phyloP scores from a whole-genome alignment of 2,329 filamentous ascomycete species.

The Aspergillus texensis region DNA sequence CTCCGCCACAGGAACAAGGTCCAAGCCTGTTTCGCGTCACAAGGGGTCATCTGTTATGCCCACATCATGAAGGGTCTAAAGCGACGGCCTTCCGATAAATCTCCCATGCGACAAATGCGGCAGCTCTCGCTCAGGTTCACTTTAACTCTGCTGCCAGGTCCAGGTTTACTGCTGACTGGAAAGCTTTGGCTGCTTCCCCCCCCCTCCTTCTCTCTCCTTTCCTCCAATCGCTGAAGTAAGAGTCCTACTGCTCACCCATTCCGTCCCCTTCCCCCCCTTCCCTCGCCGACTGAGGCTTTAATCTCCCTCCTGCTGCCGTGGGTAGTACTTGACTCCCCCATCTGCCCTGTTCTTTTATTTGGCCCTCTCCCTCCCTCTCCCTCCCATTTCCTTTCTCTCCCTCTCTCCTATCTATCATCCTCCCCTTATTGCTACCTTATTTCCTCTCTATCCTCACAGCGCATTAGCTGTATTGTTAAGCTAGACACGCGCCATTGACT shows the following conservation, averaged over 20 bases:
- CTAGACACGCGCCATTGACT: conserved; percentile 15
- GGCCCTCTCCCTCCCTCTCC: conserved; percentile 17
- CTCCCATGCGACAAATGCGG: conserved; percentile 1
- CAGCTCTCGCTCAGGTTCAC: conserved; percentile 5
- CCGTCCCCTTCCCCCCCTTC: conserved; percentile 45
- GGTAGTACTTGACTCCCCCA: conserved; percentile 5
- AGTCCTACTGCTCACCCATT: conserved; percentile 42
- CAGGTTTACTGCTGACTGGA: conserved; percentile 14
- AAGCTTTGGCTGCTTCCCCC: conserved; percentile 3
- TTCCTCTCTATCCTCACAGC: conserved; percentile 9
- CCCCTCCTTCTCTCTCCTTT: conserved; percentile 33
- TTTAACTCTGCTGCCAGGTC: conserved; percentile 8
- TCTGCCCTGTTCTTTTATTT: conserved; percentile 29
- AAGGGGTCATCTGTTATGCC: background rate
- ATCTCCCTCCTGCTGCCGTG: conserved; percentile 33
- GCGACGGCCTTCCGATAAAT: conserved; percentile 2
- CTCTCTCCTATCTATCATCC: conserved; percentile 40
- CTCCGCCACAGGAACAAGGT: conserved; percentile 5
- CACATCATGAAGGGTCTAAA: background rate
- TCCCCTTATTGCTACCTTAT: conserved; percentile 14
- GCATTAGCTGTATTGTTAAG: background rate
- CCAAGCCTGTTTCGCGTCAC: conserved; percentile 3
- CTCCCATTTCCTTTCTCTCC: conserved; percentile 39
- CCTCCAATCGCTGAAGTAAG: conserved; percentile 3
- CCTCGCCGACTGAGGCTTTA: conserved; percentile 20